phyloP scores from a whole-genome alignment of 768 basidiomycete species.

The Dioszegia hungarica region DNA sequence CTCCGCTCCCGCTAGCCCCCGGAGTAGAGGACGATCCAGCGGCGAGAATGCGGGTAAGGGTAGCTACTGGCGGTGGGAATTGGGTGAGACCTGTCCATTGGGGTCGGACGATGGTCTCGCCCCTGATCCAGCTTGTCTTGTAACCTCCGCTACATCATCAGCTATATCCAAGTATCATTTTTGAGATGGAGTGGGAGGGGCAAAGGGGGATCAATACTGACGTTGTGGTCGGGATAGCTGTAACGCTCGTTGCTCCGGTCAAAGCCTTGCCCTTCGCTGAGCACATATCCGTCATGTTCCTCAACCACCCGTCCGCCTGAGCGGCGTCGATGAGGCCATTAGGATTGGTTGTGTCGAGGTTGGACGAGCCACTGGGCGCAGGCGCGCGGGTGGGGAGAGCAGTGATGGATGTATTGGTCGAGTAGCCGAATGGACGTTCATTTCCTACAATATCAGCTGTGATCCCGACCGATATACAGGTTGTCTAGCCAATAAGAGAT shows the following conservation, averaged over 20 bases:
- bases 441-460: too few relatives aligned
- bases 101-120: background rate
- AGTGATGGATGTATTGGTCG: conserved; percentile 2
- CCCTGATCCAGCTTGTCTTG: background rate
- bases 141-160: background rate
- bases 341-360: background rate
- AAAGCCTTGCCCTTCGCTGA: background rate
- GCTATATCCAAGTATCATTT: background rate
- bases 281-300: conserved; percentile 10
- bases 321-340: conserved; percentile 11
- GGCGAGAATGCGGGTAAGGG: background rate
- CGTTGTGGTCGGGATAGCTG: conserved; percentile 18
- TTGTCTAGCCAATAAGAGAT: too few relatives aligned
- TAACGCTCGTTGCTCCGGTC: conserved; percentile 2
- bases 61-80: background rate
- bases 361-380: too few relatives aligned
- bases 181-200: background rate
- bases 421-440: background rate
- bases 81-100: conserved; percentile 2
- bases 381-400: background rate
- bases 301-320: conserved; percentile 8
- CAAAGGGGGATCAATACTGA: background rate
- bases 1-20: background rate
- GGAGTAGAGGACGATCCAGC: background rate
- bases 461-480: too few relatives aligned